Base-by-base conservation (phyloP, 75 land plant genomes). In the Isoetes taiwanensis region DNA sequence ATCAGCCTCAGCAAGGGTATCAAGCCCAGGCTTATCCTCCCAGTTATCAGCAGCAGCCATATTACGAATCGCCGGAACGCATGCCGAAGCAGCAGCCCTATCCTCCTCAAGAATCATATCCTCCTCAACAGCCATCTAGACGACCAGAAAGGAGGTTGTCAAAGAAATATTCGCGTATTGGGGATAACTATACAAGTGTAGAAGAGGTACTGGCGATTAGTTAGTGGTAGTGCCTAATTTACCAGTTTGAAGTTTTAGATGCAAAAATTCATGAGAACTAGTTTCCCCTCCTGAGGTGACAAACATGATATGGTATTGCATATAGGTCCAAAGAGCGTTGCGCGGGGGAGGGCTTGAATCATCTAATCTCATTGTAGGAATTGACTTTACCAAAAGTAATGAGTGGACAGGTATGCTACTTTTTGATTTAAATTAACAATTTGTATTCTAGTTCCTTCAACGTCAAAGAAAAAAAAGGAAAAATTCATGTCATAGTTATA, bases 351-450 rank as follows among this genome's bases (percentile, higher is more conserved):
- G 50, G 4, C 19, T 46, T 6, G 50, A 46, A 46, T 46, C 50
- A 16, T 46, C 50, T n/a, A 46, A 46, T 46, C 50, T 46, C 16
- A 46, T 46, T 23, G 50, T 46, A 4, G 50, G 50, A 3, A 46
- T 46, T 8, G 50, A 46, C 25, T 46, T 46, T n/a, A 46, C 50
- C 8, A 46, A 46, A 46, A 46, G 50, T 23, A 46, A 46, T 23
- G 50, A 46, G 23, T 46, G 50, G 50, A 46, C 50, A 46, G 50
- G 50, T 46, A 16, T 8, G 39, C 9, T n/a, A n/a, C n/a, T n/a
- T n/a, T n/a, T n/a, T n/a, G n/a, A n/a, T n/a, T n/a, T n/a, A n/a
- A n/a, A n/a, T 9, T 9, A 37, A 9, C 39, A 37, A 14, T 37
- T 37, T 37, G 9, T 9, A 37, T 9, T 37, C 14, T 37, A 37